A percentile compares a stretch with the other conserved stretches of the same genome.
Evolutionary conservation across 2,329 filamentous ascomycete genomes (phyloP).

Genomic region (Aureobasidium mangrovei): DNA sequence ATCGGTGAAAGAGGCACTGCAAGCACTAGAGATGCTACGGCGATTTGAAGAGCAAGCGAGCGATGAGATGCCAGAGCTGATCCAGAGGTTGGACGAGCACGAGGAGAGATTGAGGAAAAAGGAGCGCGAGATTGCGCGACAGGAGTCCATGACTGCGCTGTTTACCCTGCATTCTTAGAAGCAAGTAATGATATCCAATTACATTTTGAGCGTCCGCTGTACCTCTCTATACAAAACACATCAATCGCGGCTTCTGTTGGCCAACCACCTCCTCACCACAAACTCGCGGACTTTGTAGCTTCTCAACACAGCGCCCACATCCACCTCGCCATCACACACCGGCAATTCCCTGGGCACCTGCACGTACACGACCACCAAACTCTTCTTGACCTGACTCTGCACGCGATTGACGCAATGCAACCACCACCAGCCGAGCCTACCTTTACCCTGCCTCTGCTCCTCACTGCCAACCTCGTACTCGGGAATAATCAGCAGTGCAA

Average conservation of each 20-base stretch:
- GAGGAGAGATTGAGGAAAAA: background rate
- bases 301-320: slow-evolving; percentile 56
- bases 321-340: slow-evolving; percentile 33
- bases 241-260: slow-evolving; percentile 63
- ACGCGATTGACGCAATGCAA: slow-evolving; percentile 85
- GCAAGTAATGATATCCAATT: background rate
- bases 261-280: slow-evolving; percentile 72
- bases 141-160: background rate
- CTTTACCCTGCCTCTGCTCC: slow-evolving; percentile 39
- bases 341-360: slow-evolving; percentile 61
- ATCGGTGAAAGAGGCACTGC: background rate
- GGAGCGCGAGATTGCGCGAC: background rate
- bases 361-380: slow-evolving; percentile 79
- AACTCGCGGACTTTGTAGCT: slow-evolving; percentile 73
- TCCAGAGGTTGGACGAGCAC: background rate
- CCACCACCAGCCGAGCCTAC: slow-evolving; percentile 63
- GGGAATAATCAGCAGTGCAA: slow-evolving; percentile 75
- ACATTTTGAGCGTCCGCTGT: no score
- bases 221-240: background rate
- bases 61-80: background rate
- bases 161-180: background rate
- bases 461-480: slow-evolving; percentile 52
- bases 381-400: slow-evolving; percentile 83
- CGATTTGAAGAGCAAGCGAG: background rate
- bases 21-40: background rate